These are phyloP conservation scores for Macrophomina pseudophaseolina DNA, from an alignment of 2,329 filamentous ascomycete species.

Conservation along the genomic window DNA sequence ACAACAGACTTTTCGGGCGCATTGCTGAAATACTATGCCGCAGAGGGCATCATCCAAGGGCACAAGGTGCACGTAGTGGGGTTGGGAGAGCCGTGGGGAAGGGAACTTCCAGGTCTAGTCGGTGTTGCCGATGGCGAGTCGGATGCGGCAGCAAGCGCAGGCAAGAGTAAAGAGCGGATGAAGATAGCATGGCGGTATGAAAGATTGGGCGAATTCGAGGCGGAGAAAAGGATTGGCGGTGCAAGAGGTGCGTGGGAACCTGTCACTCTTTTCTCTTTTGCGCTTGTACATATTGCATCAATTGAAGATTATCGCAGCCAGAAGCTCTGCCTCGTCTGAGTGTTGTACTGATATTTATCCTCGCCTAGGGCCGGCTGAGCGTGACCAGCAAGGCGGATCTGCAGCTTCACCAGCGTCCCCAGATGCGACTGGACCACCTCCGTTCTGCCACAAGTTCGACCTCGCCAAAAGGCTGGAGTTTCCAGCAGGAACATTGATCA, in stretches of 20 bases:
- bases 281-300: slow-evolving; percentile 26
- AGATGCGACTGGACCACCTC: slow-evolving; percentile 31
- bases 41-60: slow-evolving; percentile 89
- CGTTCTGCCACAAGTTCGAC: slow-evolving; percentile 60
- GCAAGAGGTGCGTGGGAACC: slow-evolving; percentile 63
- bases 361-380: slow-evolving; percentile 21
- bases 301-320: slow-evolving; percentile 7
- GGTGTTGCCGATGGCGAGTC: slow-evolving; percentile 48
- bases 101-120: slow-evolving; percentile 79
- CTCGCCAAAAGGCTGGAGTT: slow-evolving; percentile 56
- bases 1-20: slow-evolving; percentile 93
- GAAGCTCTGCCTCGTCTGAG: neutral
- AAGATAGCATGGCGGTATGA: slow-evolving; percentile 99
- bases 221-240: slow-evolving; percentile 48
- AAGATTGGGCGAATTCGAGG: slow-evolving; percentile 73
- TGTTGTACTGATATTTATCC: slow-evolving; percentile 29
- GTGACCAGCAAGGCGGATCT: neutral
- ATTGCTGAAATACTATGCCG: slow-evolving; percentile 85
- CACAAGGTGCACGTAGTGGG: slow-evolving; percentile 88
- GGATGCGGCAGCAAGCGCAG: slow-evolving; percentile 44
- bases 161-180: slow-evolving; percentile 73
- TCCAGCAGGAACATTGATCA: slow-evolving; percentile 47
- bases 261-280: neutral
- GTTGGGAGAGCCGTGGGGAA: slow-evolving; percentile 76
- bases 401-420: slow-evolving; percentile 18